Evolutionary conservation across 257 asterid species (phyloP), one percentile per base, ranked within the genome.

Genomic region (Mentha longifolia): DNA sequence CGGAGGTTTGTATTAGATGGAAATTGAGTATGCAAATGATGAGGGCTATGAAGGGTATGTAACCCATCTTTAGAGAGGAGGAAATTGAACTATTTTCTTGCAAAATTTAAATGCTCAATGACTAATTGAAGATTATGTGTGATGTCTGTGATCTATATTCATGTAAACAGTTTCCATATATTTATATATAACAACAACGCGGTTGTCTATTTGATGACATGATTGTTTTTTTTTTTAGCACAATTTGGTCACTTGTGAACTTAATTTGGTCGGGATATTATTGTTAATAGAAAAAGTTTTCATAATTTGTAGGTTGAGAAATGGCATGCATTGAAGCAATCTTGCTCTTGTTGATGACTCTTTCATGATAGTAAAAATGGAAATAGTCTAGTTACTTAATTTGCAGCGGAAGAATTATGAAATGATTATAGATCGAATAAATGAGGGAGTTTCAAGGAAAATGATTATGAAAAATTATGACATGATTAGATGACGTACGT

Each of bases 11-110:
- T n/a, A 33, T 31, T 0, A 59, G 14, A 61, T 61, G 67, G 51
- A 39, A 4, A 61, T 39, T 61, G 9, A 61, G 50, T 20, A 37
- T 61, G 50, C 49, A 61, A 10, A 37, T 19, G 25, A 59, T 15
- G 50, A 61, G 33, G 51, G 67, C 37, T 54, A 10, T 51, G 16
- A 46, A 71, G 61, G 58, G 37, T 31, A n/a, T 59, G 68, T 59
- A 60, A 30, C 51, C 68, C 75, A 59, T 71, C 31, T 69, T 25
- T 15, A 10, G 33, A 63, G 37, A 33, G 3, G 37, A 3, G 37
- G 37, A 33, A 20, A 45, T 7, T 10, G 37, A 25, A 14, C 17
- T 22, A 1, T 25, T 43, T 8, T 64, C 42, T n/a, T 62, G 42
- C 39, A 42, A 62, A 9, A 22, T 41, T 4, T 8, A 39, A 39